These are phyloP conservation scores for Shiraia sp. DNA, from an alignment of 2,329 filamentous ascomycete genomes.

Conservation along the genomic window DNA sequence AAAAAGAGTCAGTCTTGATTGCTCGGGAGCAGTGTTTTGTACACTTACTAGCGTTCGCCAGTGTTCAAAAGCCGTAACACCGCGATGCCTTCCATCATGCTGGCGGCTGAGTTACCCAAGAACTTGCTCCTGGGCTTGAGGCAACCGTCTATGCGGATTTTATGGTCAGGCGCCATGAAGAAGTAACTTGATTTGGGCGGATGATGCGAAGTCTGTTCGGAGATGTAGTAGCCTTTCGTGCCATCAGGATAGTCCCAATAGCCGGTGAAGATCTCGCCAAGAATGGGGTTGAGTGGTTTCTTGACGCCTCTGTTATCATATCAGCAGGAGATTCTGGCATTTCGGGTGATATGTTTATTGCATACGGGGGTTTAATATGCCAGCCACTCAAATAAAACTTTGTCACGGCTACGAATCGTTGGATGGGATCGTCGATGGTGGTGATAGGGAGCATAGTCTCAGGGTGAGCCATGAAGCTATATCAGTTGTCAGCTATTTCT, in stretches of 20 bases:
- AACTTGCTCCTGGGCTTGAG: slow-evolving; percentile 95
- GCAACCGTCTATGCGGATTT: slow-evolving; percentile 93
- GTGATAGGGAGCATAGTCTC: slow-evolving; percentile 91
- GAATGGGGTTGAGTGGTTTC: slow-evolving; percentile 94
- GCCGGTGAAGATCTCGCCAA: slow-evolving; percentile 92
- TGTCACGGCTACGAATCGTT: slow-evolving; percentile 91
- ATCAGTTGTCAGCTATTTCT: slow-evolving; percentile 18
- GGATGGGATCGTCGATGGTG: slow-evolving; percentile 81
- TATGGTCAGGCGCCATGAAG: slow-evolving; percentile 91
- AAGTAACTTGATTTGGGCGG: slow-evolving; percentile 99
- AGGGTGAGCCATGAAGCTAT: slow-evolving; percentile 98
- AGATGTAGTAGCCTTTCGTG: slow-evolving; percentile 90
- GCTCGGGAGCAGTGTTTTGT: not conserved
- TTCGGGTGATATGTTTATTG: slow-evolving; percentile 20
- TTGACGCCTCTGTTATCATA: slow-evolving; percentile 76
- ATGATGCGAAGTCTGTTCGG: slow-evolving; percentile 97
- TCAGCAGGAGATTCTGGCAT: slow-evolving; percentile 26
- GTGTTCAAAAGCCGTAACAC: slow-evolving; percentile 82
- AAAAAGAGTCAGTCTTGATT: slow-evolving; percentile 12
- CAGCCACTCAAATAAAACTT: slow-evolving; percentile 98
- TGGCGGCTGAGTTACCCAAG: slow-evolving; percentile 93
- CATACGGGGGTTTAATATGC: slow-evolving; percentile 97
- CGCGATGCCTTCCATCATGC: slow-evolving; percentile 96
- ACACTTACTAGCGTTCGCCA: slow-evolving; percentile 83
- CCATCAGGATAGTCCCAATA: slow-evolving; percentile 91